These are phyloP conservation scores for Fraxinus floribunda DNA, from an alignment of 305 asterid species.

Conservation along the genomic window DNA sequence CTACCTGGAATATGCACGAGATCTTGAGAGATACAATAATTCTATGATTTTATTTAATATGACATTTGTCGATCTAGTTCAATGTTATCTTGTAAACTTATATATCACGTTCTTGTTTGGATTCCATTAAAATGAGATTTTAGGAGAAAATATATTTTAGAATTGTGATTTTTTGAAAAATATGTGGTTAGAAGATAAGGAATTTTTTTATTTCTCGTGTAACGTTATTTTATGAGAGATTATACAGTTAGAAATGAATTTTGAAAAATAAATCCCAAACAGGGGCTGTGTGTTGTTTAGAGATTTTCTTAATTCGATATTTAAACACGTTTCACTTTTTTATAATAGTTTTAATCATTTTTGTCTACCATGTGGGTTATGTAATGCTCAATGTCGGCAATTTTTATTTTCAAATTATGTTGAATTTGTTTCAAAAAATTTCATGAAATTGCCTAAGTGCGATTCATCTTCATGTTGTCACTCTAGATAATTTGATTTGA, in stretches of 20 bases:
- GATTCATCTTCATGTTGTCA: background rate
- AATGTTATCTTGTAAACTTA: too few species aligned
- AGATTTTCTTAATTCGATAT: too few species aligned
- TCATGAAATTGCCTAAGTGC: background rate
- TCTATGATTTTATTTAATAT: background rate
- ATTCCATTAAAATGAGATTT: too few species aligned
- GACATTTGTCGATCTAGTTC: background rate
- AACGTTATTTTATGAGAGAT: too few species aligned
- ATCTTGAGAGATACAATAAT: background rate
- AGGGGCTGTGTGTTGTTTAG: background rate
- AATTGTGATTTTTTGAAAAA: too few species aligned
- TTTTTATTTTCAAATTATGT: background rate
- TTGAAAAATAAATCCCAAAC: too few species aligned
- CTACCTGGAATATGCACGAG: background rate
- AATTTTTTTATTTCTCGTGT: too few species aligned
- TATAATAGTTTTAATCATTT: background rate
- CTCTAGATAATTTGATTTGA: background rate
- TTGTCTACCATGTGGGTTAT: background rate
- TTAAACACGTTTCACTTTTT: background rate
- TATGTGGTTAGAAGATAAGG: too few species aligned
- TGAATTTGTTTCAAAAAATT: background rate
- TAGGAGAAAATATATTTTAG: too few species aligned
- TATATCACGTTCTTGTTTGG: too few species aligned
- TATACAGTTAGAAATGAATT: too few species aligned
- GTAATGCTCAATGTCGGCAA: background rate